phyloP scores from a whole-genome alignment of 2,329 filamentous ascomycete species.

The Beauveria bassiana region DNA sequence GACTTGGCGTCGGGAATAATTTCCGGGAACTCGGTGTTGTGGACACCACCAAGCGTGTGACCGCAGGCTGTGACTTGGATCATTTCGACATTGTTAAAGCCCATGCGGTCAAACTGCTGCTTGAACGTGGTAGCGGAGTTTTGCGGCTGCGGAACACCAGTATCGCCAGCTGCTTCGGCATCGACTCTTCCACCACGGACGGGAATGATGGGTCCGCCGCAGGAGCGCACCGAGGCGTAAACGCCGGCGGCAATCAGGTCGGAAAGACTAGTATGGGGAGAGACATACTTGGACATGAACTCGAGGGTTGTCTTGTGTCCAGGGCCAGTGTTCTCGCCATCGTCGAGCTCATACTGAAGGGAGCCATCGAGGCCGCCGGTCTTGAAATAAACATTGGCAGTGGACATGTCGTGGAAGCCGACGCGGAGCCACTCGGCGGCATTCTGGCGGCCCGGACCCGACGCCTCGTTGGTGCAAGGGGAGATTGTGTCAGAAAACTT shows the following conservation, averaged over 20 bases:
- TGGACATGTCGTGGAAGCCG: conserved; percentile 56
- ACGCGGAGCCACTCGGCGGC: conserved; percentile 55
- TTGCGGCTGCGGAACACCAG: conserved; percentile 50
- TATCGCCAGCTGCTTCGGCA: conserved; percentile 37
- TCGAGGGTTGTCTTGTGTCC: conserved; percentile 46
- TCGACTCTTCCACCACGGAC: conserved; percentile 47
- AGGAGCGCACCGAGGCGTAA: conserved; percentile 50
- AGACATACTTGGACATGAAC: conserved; percentile 47
- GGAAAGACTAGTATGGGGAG: conserved; percentile 41
- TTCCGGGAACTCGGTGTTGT: conserved; percentile 43
- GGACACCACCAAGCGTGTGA: conserved; percentile 54
- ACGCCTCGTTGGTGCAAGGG: conserved; percentile 46
- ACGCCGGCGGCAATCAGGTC: conserved; percentile 53
- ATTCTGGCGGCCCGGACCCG: conserved; percentile 46
- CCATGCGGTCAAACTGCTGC: conserved; percentile 50
- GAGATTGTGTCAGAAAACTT: conserved; percentile 49
- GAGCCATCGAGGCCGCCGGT: conserved; percentile 52
- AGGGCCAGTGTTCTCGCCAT: conserved; percentile 48
- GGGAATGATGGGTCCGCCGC: conserved; percentile 48
- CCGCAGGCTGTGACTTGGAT: conserved; percentile 54
- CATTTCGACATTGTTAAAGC: conserved; percentile 49
- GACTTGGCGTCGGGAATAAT: conserved; percentile 39
- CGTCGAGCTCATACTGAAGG: conserved; percentile 49
- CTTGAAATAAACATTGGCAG: conserved; percentile 38
- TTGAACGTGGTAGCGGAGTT: conserved; percentile 44